Evolutionary conservation across 495 filamentous ascomycete genomes (phyloP), one percentile per base, ranked within the genome.

Genomic region (Podospora pseudocomata): DNA sequence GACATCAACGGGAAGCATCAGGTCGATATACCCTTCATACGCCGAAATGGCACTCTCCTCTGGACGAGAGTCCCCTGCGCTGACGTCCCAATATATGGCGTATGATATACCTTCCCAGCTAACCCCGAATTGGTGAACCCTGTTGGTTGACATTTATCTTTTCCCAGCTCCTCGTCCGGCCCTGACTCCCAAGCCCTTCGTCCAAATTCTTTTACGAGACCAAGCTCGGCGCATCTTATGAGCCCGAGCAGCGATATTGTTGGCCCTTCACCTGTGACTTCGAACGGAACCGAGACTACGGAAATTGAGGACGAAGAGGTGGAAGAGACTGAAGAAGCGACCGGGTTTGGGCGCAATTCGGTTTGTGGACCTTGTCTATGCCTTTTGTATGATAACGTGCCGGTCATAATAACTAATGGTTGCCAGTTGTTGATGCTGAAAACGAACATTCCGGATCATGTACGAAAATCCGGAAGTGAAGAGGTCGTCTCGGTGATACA

Each of bases 401-500:
- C 39, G 15, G 4, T 56, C 15, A 59, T 60, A 56, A 67, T 68
- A 70, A 65, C 74, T 78, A 61, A 79, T 73, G 9, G 53, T 18
- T 58, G 65, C 63, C 72, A 83, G 79, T 73, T 83, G 49, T 76
- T 90, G 83, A 88, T 89, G 75, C 82, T 88, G 34, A 88, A 83
- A 66, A 85, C 86, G n/a, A 85, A 86, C 65, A 77, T 88, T 15
- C 76, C 83, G 65, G 83, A 85, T 32, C 78, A 84, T 26, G 74
- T 83, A 67, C 83, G 83, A 72, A 79, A 81, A 66, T 82, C 84
- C 26, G 80, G 84, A 53, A 86, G 88, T 68, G 89, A 94, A 66
- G 92, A 94, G 64, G 86, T 91, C 26, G 83, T 89, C 67, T 96
- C 93, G 3, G 93, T 95, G 61, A 96, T 97, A 72, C 92, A 96